Percentiles rank a stretch among this genome's conserved stretches.
phyloP scores from a whole-genome alignment of 2,329 filamentous ascomycete genomes.

The Cytospora paraplurivora region DNA sequence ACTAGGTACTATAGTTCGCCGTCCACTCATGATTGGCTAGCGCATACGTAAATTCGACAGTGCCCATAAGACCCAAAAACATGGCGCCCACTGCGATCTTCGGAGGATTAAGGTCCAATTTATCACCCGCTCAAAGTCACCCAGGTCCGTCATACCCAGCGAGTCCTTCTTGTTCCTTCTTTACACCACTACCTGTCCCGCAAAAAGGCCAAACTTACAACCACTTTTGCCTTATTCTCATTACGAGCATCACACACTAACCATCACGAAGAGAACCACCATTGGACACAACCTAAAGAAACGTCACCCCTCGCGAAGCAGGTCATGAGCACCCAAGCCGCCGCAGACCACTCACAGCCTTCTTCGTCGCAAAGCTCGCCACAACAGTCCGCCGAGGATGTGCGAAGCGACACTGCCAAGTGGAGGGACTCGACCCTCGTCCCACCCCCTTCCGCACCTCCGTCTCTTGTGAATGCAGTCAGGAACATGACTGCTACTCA shows the following conservation, averaged over 20 bases:
- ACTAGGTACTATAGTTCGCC: neutral
- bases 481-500: conserved; percentile 44
- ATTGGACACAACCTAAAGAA: conserved; percentile 33
- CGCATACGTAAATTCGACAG: conserved; percentile 20
- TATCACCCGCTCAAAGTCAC: neutral
- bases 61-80: conserved; percentile 13
- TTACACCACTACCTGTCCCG: neutral
- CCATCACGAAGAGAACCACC: conserved; percentile 11
- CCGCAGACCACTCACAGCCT: conserved; percentile 31
- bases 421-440: conserved; percentile 27
- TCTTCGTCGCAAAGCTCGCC: conserved; percentile 38
- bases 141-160: conserved; percentile 9
- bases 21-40: conserved; percentile 14
- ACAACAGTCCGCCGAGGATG: conserved; percentile 27
- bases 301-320: conserved; percentile 34
- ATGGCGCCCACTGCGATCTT: conserved; percentile 27
- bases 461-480: conserved; percentile 37
- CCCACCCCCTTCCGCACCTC: conserved; percentile 32
- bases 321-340: conserved; percentile 43
- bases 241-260: conserved; percentile 15
- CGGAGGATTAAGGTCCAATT: conserved; percentile 12
- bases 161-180: conserved; percentile 4
- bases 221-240: neutral
- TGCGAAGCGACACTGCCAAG: conserved; percentile 34
- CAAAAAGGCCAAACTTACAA: conserved; percentile 5